Evolutionary conservation across 2,329 filamentous ascomycete species (phyloP).

Genomic region (Sarocladium oryzae): DNA sequence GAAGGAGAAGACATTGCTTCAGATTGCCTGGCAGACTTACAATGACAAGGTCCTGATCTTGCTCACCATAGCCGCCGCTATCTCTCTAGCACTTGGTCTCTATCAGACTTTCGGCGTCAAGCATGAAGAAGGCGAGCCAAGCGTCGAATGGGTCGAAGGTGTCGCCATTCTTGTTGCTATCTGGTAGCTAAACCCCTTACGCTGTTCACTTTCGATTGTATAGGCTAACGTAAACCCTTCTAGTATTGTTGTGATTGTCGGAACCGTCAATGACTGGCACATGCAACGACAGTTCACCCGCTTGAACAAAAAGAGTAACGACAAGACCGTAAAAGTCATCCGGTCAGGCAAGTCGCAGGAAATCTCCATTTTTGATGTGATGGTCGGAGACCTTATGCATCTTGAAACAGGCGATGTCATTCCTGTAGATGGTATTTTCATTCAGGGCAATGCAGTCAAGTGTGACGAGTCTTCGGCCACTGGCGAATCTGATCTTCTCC

Average conservation of each 20-base stretch:
- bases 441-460: slow-evolving; percentile 44
- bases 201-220: background rate
- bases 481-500: slow-evolving; percentile 67
- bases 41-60: slow-evolving; percentile 76
- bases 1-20: slow-evolving; percentile 57
- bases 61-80: slow-evolving; percentile 61
- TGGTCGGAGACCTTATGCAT: slow-evolving; percentile 68
- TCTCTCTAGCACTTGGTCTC: slow-evolving; percentile 68
- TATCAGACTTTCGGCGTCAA: slow-evolving; percentile 63
- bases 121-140: slow-evolving; percentile 10
- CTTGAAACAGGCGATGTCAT: slow-evolving; percentile 62
- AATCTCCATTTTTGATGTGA: slow-evolving; percentile 63
- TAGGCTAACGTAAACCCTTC: background rate
- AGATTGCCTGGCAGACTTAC: slow-evolving; percentile 67
- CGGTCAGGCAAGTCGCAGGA: slow-evolving; percentile 65
- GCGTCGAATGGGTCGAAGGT: slow-evolving; percentile 64
- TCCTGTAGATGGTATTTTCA: slow-evolving; percentile 64
- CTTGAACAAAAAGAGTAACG: slow-evolving; percentile 73
- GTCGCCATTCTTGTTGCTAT: slow-evolving; percentile 75
- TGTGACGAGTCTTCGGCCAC: slow-evolving; percentile 73
- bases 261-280: slow-evolving; percentile 73
- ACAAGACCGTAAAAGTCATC: slow-evolving; percentile 65
- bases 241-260: slow-evolving; percentile 64
- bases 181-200: slow-evolving; percentile 20
- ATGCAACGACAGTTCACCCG: slow-evolving; percentile 77